Evolutionary conservation across 345 rosid genomes (phyloP).

Genomic region (Salix purpurea): DNA sequence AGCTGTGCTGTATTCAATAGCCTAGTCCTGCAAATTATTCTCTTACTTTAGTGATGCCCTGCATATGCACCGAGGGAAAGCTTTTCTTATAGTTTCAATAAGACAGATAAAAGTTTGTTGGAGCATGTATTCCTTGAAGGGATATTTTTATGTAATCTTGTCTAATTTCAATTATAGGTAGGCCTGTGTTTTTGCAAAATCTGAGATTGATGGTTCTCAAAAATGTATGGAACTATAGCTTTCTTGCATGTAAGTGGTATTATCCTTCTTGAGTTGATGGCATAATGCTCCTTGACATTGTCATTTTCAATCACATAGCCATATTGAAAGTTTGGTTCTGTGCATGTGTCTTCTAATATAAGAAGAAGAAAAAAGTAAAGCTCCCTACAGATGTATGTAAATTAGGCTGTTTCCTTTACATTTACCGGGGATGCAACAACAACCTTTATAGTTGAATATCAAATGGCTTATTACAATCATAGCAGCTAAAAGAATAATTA

Average conservation of each 20-base stretch:
- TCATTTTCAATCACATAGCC: neutral
- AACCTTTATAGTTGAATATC: neutral
- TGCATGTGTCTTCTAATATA: neutral
- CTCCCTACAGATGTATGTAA: neutral
- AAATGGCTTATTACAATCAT: no score
- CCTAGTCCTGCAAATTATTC: neutral
- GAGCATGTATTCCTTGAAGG: neutral
- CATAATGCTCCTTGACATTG: neutral
- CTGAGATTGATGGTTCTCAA: neutral
- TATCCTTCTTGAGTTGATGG: neutral
- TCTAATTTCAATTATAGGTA: neutral
- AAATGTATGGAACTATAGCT: neutral
- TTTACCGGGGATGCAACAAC: neutral
- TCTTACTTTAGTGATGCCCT: neutral
- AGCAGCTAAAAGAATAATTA: no score
- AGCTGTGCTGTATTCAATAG: neutral
- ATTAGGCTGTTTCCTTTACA: neutral
- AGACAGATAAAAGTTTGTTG: neutral
- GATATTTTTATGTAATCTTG: neutral
- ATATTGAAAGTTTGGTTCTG: neutral
- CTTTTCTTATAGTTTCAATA: neutral
- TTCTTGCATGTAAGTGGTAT: neutral
- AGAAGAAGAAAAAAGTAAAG: neutral
- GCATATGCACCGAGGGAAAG: neutral
- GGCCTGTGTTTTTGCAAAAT: neutral